Base-by-base conservation (phyloP, 208 protist genomes). In the Trypanosoma cruzi region DNA sequence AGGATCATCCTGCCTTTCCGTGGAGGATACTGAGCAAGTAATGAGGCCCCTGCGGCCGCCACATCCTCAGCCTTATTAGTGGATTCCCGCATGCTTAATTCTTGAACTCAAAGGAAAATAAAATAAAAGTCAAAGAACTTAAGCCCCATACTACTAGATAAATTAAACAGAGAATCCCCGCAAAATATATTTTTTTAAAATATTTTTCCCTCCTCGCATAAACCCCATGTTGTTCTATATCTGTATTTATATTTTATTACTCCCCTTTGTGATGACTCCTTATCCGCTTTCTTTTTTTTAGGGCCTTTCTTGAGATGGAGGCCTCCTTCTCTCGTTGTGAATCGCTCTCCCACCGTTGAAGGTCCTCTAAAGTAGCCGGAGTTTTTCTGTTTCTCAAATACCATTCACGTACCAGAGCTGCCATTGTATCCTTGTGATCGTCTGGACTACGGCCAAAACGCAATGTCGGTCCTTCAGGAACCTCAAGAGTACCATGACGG, bases 401-500 rank as follows among this genome's bases (percentile, higher is more conserved):
- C 90, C 91, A 96, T 49, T 89, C 88, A 26, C 86, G 80, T 1
- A 96, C 85, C 46, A 75, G 82, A 20, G 82, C 70, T 0, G 91
- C 86, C 44, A 93, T 62, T 1, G 91, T 85, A 46, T 93, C 80
- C 18, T 79, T 75, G 72, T 94, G 86, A 56, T 96, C 91, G 55
- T 90, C 86, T 4, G 84, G 77, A 2, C 65, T 79, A 52, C 80
- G 88, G 6, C 92, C 92, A 70, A 94, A 95, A 28, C 80, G 83
- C 31, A 94, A 64, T 18, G 75, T 61, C 14, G 88, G 86, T 13
- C 59, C 72, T n/a, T 92, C 86, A 24, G 92, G 88, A 4, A 76
- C 89, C 54, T 97, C 92, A 31, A 97, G 86, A 2, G 89, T 94
- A 50, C 92, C 92, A 65, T 95, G 88, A 5, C 84, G 86, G 71